Evolutionary conservation across 2,329 filamentous ascomycete genomes (phyloP), one percentile per base, ranked within the genome.

Genomic region (Pseudogymnoascus sp.): DNA sequence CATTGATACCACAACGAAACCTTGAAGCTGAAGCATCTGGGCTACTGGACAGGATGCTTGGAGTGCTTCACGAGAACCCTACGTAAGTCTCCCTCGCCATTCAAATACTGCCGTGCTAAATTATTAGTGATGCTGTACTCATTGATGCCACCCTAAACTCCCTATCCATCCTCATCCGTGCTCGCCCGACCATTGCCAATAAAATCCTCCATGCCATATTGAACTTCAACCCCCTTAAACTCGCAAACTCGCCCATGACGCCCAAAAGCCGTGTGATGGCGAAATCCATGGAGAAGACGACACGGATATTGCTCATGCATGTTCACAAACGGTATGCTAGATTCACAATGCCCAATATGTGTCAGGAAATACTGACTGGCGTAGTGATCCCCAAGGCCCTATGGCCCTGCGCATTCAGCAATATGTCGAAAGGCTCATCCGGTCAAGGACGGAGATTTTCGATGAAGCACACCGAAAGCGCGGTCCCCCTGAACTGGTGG

Each of bases 241-340:
- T 91, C 66, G 90, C 89, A 62, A 88, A 85, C 69, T 84, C 85
- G 1, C 87, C 89, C 3, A 84, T 95, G 79, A 93, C 89, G 0
- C 83, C 91, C 2, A 91, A 87, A 71, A 83, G 84, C 59, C 91
- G 89, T 69, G 88, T 99, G 64, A 85, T 93, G 69, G 83, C 96
- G 65, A 91, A 88, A 75, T 97, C 93, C 4, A 94, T 99, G 86
- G 93, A 97, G 74, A 91, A 96, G 72, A 99, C 94, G 23, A 90
- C 90, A 2, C 85, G 92, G 69, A 86, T 92, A 67, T 78, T 99
- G 55, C 80, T 97, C 39, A 83, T 92, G 61, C 92, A 97, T 75
- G 79, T 96, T 61, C 80, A 89, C 67, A 93, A 93, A 77, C 84
- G 86, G 88, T 90, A 80, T 67, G 79, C 22, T 22, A n/a, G 35